These are phyloP conservation scores for Coelastrella sp. DNA, from an alignment of 139 green algal species.

Conservation along the genomic window DNA sequence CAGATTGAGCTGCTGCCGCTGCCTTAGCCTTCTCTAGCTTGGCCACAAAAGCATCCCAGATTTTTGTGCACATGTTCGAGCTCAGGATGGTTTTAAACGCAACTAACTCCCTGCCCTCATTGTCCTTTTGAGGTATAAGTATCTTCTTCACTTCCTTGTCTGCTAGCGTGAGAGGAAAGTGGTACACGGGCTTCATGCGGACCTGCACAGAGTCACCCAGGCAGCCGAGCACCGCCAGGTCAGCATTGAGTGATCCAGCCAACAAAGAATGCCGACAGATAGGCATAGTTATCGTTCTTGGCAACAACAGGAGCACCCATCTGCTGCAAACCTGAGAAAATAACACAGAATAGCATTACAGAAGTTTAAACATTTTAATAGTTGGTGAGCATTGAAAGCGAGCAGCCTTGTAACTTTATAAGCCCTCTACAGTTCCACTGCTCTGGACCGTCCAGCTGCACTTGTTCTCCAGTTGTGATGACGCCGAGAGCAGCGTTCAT, in stretches of 20 bases:
- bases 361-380: too few species aligned
- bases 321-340: too few species aligned
- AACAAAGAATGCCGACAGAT: too few species aligned
- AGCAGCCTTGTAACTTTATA: too few species aligned
- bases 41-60: slow-evolving; percentile 14
- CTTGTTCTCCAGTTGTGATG: too few species aligned
- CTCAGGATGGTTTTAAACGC: background rate
- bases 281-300: too few species aligned
- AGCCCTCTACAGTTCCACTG: too few species aligned
- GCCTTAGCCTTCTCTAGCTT: slow-evolving; percentile 21
- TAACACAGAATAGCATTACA: too few species aligned
- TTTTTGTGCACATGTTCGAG: background rate
- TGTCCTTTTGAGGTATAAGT: slow-evolving; percentile 12
- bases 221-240: background rate
- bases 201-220: background rate
- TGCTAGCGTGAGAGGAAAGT: slow-evolving; percentile 16
- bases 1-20: background rate
- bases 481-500: too few species aligned
- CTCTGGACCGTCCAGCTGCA: too few species aligned
- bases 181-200: slow-evolving; percentile 19
- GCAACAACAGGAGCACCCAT: too few species aligned
- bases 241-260: too few species aligned
- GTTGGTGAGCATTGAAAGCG: background rate
- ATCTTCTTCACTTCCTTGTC: background rate
- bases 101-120: background rate